Evolutionary conservation across 2,329 filamentous ascomycete species (phyloP), one percentile per base, ranked within the genome.

Genomic region (Stagonosporopsis chrysanthemi): DNA sequence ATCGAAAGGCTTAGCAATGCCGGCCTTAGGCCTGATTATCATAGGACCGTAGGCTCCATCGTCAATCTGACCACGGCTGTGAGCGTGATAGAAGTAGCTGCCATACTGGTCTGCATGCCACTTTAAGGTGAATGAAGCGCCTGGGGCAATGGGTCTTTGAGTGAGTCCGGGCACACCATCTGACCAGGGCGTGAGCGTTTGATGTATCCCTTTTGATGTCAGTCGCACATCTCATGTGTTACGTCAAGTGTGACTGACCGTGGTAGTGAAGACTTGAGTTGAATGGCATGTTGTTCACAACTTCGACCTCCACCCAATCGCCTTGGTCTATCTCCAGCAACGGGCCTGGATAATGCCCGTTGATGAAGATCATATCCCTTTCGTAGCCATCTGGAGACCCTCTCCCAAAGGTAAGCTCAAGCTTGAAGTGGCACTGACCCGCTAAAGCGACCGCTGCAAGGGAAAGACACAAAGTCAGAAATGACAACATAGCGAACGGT

Each of bases 1-100:
- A 33, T 76, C 67, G 60, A 85, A 88, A 0, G 85, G 85, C 41
- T 74, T 79, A 1, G 67, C 58, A 4, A 73, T 67, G 8, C 76
- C 66, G 26, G 75, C 64, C 17, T 69, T 65, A 0, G 75, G 61
- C 26, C 76, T 62, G 52, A 88, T 83, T 9, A 83, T 66, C 1
- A 88, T 82, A 2, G 85, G 73, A 0, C 86, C 86, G 47, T 82
- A 85, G 11, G 86, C 73, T 0, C 87, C 87, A 62, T 89, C 86
- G 55, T 86, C 82, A 14, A 88, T 78, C 58, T 87, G 85, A 1
- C 80, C 80, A 1, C 77, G 74, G 23, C 79, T 78, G 64, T 88
- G 86, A 0, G 84, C 80, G 71, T 88, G 86, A 62, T 88, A 88
- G 78, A 83, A 87, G 71, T 84, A 86, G 39, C 80, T 82, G 3